Base-by-base conservation (phyloP, 768 basidiomycete genomes). In the Pisolithus tinctorius region DNA sequence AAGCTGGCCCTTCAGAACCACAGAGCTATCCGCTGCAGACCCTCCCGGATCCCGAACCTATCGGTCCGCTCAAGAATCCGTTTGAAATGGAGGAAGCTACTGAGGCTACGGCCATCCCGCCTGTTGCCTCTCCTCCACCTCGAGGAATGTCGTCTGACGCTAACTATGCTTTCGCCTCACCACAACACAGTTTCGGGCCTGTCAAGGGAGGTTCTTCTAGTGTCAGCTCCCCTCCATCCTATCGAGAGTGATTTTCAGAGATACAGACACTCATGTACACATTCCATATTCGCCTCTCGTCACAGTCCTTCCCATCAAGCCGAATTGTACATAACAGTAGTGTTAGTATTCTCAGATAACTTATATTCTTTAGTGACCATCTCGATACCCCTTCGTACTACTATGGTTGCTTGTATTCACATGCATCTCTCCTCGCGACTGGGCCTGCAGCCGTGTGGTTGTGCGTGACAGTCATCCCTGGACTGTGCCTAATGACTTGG, bases 131-230 rank as follows among this genome's bases (percentile, higher is more conserved):
- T 8, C 40, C 50, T 30, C 54, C 51, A 1, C 57, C 51, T 27
- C 57, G 54, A 6, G 47, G 27, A 17, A 53, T 20, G n/a, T 50
- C 34, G 34, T 34, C 57, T 4, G 25, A 47, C 5, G 61, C 50
- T n/a, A 56, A 53, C 6, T 67, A 68, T 20, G 51, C 65, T 11
- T 68, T 64, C 51, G 37, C 46, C 31, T 43, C 61, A 2, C 60
- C 63, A 14, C 60, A 55, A 11, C 58, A 64, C 48, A 60, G 64
- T 30, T 68, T 60, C 47, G 46, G 53, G 44, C 50, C 23, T 20
- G 16, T 6, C 10, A 14, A 9, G 3, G 55, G 55, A 27, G 36
- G 27, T 25, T 49, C 57, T 20, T 27, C 47, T 26, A 45, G 17
- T 36, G 17, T 25, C 7, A 34, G 48, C 11, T 58, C 58, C 26